These are phyloP conservation scores for Oryza officinalis DNA, from an alignment of 176 grass and related monocot species.

Conservation along the genomic window DNA sequence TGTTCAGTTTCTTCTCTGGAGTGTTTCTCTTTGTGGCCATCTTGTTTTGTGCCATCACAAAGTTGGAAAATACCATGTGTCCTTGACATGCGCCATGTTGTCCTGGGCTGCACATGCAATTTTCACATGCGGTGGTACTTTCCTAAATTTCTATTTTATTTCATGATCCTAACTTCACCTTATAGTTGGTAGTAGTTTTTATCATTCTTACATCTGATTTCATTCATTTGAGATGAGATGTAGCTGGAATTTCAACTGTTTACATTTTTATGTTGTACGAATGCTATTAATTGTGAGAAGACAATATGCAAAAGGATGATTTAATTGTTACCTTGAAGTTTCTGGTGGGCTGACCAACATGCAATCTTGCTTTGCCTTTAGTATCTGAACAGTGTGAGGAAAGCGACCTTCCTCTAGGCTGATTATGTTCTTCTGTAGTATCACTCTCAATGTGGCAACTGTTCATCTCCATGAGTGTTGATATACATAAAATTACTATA, in stretches of 20 bases:
- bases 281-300: neutral
- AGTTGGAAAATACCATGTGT: neutral
- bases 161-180: neutral
- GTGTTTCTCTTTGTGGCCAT: neutral
- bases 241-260: neutral
- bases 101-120: neutral
- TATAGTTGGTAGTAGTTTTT: neutral
- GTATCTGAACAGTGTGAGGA: neutral
- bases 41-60: neutral
- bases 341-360: neutral
- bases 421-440: neutral
- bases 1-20: neutral
- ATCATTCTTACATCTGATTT: neutral
- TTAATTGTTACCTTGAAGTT: slow-evolving; percentile 4
- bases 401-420: neutral
- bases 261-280: neutral
- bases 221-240: neutral
- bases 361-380: neutral
- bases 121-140: neutral
- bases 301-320: neutral
- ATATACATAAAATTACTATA: neutral
- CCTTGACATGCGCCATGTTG: neutral
- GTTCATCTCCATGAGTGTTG: slow-evolving; percentile 9
- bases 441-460: neutral
- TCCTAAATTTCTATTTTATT: neutral